Percentiles rank a stretch among this genome's conserved stretches.
phyloP scores from a whole-genome alignment of 169 alveolate genomes.

The Babesia bigemina region DNA sequence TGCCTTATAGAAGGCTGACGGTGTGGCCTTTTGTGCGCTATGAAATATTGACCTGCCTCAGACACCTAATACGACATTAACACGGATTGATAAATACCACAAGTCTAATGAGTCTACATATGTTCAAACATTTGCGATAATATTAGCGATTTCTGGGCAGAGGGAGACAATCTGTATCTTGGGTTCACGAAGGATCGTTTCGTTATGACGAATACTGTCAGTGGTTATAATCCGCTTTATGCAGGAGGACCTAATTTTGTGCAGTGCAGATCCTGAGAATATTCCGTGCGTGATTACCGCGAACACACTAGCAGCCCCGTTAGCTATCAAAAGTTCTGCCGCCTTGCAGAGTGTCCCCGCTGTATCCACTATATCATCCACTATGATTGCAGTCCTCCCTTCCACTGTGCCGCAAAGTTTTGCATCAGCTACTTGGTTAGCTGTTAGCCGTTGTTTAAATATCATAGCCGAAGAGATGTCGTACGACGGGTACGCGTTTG shows the following conservation, averaged over 20 bases:
- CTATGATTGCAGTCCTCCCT: slow-evolving; percentile 91
- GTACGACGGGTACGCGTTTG: slow-evolving; percentile 5
- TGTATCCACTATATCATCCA: slow-evolving; percentile 97
- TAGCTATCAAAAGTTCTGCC: slow-evolving; percentile 86
- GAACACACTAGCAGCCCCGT: slow-evolving; percentile 92
- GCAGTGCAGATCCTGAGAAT: slow-evolving; percentile 89
- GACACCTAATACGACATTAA: no score
- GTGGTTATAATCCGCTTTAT: slow-evolving; percentile 90
- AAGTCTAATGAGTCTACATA: no score
- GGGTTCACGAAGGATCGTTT: slow-evolving; percentile 26
- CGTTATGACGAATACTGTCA: slow-evolving; percentile 80
- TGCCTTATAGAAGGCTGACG: no score
- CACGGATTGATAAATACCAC: no score
- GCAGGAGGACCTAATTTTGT: slow-evolving; percentile 82
- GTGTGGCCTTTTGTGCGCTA: no score
- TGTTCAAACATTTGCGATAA: neutral
- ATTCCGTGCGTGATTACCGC: slow-evolving; percentile 97
- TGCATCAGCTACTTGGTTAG: slow-evolving; percentile 88
- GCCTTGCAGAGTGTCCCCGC: slow-evolving; percentile 98
- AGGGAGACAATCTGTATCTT: slow-evolving; percentile 39
- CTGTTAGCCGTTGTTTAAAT: slow-evolving; percentile 81
- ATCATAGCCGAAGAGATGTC: slow-evolving; percentile 79
- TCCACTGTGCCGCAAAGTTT: slow-evolving; percentile 92
- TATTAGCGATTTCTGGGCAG: slow-evolving; percentile 20
- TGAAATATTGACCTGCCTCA: no score